phyloP scores from a whole-genome alignment of 495 filamentous ascomycete species.

The Tuber umbilicatum region DNA sequence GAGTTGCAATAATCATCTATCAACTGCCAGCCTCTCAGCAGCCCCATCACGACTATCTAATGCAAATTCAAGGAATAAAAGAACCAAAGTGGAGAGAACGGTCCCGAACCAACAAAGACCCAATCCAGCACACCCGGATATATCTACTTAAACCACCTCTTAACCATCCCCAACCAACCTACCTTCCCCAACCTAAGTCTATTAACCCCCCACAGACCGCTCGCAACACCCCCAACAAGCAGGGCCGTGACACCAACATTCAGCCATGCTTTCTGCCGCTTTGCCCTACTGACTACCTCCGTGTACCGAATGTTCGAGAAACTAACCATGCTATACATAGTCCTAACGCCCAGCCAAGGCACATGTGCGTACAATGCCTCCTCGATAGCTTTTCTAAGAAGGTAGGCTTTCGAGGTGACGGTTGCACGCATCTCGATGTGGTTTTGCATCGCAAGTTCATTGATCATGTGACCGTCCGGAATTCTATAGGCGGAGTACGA shows the following conservation, averaged over 20 bases:
- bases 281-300: constrained; percentile 63
- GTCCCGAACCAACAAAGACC: not conserved
- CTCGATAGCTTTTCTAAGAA: constrained; percentile 73
- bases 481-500: constrained; percentile 67
- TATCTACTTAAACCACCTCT: not conserved
- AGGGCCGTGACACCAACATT: constrained; percentile 39
- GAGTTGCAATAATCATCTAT: not conserved
- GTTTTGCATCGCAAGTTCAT: constrained; percentile 83
- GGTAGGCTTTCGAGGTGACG: constrained; percentile 68
- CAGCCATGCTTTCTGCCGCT: constrained; percentile 61
- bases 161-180: constrained; percentile 6
- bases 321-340: constrained; percentile 86
- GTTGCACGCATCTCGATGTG: constrained; percentile 87
- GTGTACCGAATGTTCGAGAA: constrained; percentile 89
- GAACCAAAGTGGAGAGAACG: not conserved
- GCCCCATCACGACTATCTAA: not conserved
- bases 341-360: constrained; percentile 73
- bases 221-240: constrained; percentile 10
- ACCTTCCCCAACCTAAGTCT: constrained; percentile 4
- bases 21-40: not conserved
- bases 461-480: constrained; percentile 79
- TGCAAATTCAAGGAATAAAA: not conserved
- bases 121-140: not conserved
- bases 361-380: constrained; percentile 71
- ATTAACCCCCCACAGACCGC: constrained; percentile 3